Evolutionary conservation across 176 grass and related monocot genomes (phyloP), one percentile per base, ranked within the genome.

Genomic region (Elymus sibiricus): DNA sequence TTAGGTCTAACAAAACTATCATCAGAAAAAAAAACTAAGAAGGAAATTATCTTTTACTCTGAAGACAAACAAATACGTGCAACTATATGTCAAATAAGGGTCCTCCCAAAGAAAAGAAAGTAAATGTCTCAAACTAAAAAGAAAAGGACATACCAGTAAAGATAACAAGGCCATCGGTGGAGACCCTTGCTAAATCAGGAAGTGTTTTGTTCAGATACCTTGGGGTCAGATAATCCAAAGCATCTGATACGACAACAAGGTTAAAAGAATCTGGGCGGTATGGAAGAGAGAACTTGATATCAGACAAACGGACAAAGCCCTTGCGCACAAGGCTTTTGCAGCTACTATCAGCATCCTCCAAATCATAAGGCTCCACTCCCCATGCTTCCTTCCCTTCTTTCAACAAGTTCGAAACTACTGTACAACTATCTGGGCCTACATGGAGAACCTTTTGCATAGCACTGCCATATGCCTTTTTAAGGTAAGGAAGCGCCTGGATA

Each of bases 251-350:
- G 5, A 99, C 79, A 81, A 99, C 97, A 86, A 99, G 93, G 83
- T 88, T 94, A 88, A 99, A 99, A 77, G 94, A 99, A 91, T 99
- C 85, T 88, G 88, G 85, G 34, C 90, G 92, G 90, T 99, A 99
- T 27, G 97, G 97, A 88, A 99, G 90, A 82, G 90, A 64, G 86
- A 93, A 99, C 86, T 99, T 99, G 27, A 99, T 92, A 83, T 99
- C 97, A 85, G 79, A 80, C 83, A 91, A 68, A 69, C 97, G 94
- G 31, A 98, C 92, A 87, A 95, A 98, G 43, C 94, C 92, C 82
- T 96, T 98, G 85, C 97, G 94, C 84, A 99, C 92, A 72, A 99
- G 97, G 68, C 88, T 99, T 82, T 94, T 99, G 92, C 97, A 99
- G 59, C 82, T 86, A 88, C 90, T 91, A 65, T 99, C 97, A 70